Evolutionary conservation across 1,139 yeast species (phyloP).

Genomic region (Candida freyschussii): DNA sequence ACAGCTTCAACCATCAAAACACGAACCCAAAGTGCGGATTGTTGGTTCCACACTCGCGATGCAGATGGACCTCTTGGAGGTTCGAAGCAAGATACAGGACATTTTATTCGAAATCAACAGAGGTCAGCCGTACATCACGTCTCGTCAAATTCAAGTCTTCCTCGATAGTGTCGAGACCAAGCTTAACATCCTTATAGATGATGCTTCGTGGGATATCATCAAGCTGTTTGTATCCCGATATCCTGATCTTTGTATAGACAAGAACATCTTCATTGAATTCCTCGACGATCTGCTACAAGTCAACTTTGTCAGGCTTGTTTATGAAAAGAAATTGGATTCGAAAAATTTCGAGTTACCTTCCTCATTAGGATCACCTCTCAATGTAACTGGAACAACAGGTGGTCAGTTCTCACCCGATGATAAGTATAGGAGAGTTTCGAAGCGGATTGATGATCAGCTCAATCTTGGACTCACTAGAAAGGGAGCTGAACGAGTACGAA

Average conservation of each 20-base stretch:
- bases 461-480: no score
- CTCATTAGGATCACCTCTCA: slow-evolving; percentile 13
- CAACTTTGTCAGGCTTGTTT: slow-evolving; percentile 10
- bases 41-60: no score
- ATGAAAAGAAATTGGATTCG: slow-evolving; percentile 8
- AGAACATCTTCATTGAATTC: slow-evolving; percentile 10
- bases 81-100: slow-evolving; percentile 10
- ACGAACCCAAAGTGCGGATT: no score
- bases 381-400: slow-evolving; percentile 4
- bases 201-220: slow-evolving; percentile 10
- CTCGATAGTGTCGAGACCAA: slow-evolving; percentile 13
- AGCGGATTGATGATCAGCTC: slow-evolving; percentile 8
- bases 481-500: no score
- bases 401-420: slow-evolving; percentile 3
- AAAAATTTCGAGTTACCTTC: slow-evolving; percentile 8
- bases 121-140: slow-evolving; percentile 10
- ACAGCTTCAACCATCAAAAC: no score
- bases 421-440: slow-evolving; percentile 6
- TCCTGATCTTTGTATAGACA: slow-evolving; percentile 9
- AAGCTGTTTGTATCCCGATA: slow-evolving; percentile 11
- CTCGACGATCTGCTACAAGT: slow-evolving; percentile 13
- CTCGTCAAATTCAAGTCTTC: slow-evolving; percentile 13
- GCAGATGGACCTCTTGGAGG: slow-evolving; percentile 4
- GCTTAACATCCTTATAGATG: slow-evolving; percentile 11
- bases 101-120: slow-evolving; percentile 11